phyloP scores from a whole-genome alignment of 305 asterid genomes.

The Rubia balearica region DNA sequence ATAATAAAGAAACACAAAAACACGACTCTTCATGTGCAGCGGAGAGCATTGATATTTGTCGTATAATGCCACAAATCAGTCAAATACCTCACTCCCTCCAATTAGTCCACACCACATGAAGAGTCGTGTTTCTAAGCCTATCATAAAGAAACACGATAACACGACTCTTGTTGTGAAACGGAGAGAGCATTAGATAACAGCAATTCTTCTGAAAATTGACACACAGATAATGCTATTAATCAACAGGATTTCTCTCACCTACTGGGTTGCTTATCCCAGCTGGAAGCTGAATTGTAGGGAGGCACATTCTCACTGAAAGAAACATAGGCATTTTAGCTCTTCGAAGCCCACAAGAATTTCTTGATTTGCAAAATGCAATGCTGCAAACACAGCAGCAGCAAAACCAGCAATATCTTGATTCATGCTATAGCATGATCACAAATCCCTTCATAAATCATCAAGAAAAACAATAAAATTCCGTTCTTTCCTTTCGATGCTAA shows the following conservation, averaged over 20 bases:
- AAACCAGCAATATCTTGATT: constrained; percentile 20
- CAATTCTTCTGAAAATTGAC: neutral
- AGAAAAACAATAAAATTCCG: neutral
- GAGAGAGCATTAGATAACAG: neutral
- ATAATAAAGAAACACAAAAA: too few species aligned
- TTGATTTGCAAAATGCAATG: constrained; percentile 7
- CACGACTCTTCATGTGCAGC: too few species aligned
- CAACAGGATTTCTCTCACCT: constrained; percentile 18
- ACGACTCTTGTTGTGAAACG: neutral
- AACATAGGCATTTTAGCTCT: constrained; percentile 30
- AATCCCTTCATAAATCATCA: constrained; percentile 4
- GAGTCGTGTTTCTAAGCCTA: neutral
- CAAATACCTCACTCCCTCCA: too few species aligned
- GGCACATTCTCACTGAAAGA: constrained; percentile 20
- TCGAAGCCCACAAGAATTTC: neutral
- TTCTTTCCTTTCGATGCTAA: neutral
- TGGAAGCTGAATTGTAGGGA: constrained; percentile 21
- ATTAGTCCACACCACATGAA: neutral
- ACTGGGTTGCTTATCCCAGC: constrained; percentile 10
- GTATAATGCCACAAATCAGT: too few species aligned
- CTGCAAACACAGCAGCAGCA: constrained; percentile 14
- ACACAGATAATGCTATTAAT: neutral
- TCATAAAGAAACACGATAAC: too few species aligned
- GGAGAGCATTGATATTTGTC: too few species aligned
- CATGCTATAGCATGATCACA: constrained; percentile 10